Percentiles rank a stretch among this genome's conserved stretches.
Conservation (phyloP, 352 stramenopile genomes). For the Globisporangium cylindrosporum region DNA sequence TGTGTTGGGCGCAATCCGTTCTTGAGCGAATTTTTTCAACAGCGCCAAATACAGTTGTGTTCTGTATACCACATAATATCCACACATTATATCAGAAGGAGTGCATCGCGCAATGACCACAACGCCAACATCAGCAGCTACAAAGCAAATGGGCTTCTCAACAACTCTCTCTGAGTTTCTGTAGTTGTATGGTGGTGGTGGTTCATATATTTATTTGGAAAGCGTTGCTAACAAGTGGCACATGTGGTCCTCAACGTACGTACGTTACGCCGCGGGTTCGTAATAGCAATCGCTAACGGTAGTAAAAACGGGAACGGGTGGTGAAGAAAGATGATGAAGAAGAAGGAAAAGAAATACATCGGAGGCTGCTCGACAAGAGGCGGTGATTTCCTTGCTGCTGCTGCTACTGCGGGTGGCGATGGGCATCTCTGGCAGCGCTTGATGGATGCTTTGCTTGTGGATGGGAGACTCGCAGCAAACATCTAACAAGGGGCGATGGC, state of each 20-base stretch:
- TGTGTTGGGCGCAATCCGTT: neutral
- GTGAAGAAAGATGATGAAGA: neutral
- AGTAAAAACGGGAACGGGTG: neutral
- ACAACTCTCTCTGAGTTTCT: neutral
- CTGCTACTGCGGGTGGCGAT: neutral
- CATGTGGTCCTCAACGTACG: neutral
- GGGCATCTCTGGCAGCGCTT: neutral
- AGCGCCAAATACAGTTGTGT: neutral
- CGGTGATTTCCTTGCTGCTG: neutral
- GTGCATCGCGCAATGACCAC: too few relatives aligned
- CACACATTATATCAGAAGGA: neutral
- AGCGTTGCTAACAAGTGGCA: neutral
- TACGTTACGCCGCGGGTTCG: neutral
- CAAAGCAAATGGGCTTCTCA: neutral
- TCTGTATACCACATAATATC: neutral
- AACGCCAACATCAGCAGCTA: neutral
- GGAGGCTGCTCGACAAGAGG: neutral
- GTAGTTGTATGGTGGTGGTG: neutral
- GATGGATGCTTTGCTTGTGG: neutral
- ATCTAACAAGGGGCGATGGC: neutral
- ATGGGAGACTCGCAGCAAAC: neutral
- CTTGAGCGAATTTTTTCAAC: neutral
- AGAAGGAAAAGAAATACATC: slow-evolving; percentile 7
- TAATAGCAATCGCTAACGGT: neutral
- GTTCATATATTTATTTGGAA: neutral